These are phyloP conservation scores for Colletotrichum eremochloae DNA, from an alignment of 2,329 filamentous ascomycete species.

Conservation along the genomic window DNA sequence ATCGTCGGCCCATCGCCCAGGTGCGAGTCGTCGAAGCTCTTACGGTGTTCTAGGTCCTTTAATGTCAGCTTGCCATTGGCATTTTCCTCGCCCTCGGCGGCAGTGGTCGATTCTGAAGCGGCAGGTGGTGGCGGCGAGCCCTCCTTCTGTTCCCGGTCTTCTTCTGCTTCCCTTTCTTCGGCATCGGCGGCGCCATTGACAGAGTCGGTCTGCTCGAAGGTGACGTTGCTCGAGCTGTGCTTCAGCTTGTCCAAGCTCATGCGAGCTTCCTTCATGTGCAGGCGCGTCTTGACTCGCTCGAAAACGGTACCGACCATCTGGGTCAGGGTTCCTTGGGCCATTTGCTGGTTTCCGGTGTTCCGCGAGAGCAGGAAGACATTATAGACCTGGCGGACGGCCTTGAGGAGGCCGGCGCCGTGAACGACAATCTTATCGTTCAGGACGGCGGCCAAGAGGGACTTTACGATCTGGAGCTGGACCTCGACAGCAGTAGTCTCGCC, in stretches of 20 bases:
- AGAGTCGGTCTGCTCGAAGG: constrained; percentile 63
- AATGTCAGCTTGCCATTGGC: constrained; percentile 71
- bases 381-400: constrained; percentile 97
- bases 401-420: constrained; percentile 93
- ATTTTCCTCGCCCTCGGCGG: constrained; percentile 49
- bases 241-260: constrained; percentile 68
- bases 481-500: constrained; percentile 93
- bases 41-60: constrained; percentile 76
- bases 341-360: constrained; percentile 93
- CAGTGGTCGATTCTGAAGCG: constrained; percentile 47
- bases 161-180: constrained; percentile 56
- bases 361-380: constrained; percentile 98
- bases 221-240: constrained; percentile 65
- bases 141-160: constrained; percentile 44
- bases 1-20: constrained; percentile 76
- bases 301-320: constrained; percentile 99
- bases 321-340: constrained; percentile 95
- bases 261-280: constrained; percentile 89
- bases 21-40: constrained; percentile 77
- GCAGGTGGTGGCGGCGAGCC: constrained; percentile 41
- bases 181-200: constrained; percentile 51
- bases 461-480: constrained; percentile 97
- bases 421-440: constrained; percentile 99
- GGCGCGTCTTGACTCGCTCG: constrained; percentile 87
- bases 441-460: constrained; percentile 94